Percentiles rank a stretch among this genome's conserved stretches.
Conservation (phyloP, 2,329 filamentous ascomycete genomes). For the Diaporthe sp. region DNA sequence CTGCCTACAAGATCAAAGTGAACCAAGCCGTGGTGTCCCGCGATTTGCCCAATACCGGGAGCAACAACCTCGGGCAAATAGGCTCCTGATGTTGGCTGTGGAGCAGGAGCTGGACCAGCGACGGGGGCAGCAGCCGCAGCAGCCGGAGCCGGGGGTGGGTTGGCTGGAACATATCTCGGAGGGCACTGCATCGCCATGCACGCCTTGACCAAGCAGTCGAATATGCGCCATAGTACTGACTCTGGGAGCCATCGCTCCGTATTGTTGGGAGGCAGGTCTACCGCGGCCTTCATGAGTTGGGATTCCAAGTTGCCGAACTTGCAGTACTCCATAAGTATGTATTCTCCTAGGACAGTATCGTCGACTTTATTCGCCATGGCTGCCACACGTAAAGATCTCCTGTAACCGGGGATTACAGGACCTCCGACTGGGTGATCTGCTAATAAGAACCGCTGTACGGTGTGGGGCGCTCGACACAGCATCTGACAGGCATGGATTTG, state of each 20-base stretch:
- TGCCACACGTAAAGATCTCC: background rate
- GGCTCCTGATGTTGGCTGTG: background rate
- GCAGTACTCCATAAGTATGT: slow-evolving; percentile 18
- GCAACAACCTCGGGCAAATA: slow-evolving; percentile 5
- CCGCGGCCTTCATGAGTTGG: background rate
- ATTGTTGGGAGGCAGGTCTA: background rate
- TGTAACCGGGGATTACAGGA: background rate
- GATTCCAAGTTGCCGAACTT: background rate
- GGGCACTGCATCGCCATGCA: slow-evolving; percentile 41
- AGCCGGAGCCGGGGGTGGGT: background rate
- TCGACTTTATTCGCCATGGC: background rate
- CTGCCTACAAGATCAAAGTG: slow-evolving; percentile 15
- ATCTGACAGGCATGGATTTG: background rate
- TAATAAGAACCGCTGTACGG: slow-evolving; percentile 12
- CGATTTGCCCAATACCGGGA: background rate
- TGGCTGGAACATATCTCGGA: slow-evolving; percentile 6
- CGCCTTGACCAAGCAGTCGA: slow-evolving; percentile 40
- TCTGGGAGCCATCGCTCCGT: background rate
- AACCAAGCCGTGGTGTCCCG: background rate
- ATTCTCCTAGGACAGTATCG: background rate
- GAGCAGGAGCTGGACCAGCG: background rate
- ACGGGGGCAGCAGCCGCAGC: background rate
- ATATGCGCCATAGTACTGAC: slow-evolving; percentile 39
- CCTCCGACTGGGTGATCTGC: background rate
- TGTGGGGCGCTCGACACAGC: slow-evolving; percentile 23